phyloP scores from a whole-genome alignment of 495 filamentous ascomycete species.

The Lophium mytilinum region DNA sequence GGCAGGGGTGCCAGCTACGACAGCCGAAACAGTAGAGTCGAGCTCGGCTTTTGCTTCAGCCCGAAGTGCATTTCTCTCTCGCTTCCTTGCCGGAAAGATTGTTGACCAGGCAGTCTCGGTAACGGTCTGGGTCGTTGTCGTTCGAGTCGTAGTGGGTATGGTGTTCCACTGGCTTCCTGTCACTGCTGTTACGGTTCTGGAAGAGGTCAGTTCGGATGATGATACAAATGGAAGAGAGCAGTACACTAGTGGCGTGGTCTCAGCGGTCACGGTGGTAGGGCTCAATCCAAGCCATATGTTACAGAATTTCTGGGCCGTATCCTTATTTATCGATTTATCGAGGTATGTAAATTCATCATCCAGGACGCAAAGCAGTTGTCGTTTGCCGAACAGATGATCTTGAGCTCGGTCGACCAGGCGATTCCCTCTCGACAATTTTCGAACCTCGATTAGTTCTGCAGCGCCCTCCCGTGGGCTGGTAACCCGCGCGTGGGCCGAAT shows the following conservation, averaged over 20 bases:
- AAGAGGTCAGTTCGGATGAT: neutral
- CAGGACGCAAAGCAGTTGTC: neutral
- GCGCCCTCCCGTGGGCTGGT: neutral
- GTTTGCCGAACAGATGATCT: slow-evolving; percentile 2
- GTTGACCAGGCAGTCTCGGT: neutral
- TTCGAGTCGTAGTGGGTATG: neutral
- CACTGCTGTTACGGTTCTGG: neutral
- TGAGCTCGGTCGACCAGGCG: no score
- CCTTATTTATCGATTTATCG: neutral
- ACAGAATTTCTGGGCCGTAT: slow-evolving; percentile 8
- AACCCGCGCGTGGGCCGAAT: slow-evolving; percentile 1
- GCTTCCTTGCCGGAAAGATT: no score
- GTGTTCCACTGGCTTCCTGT: neutral
- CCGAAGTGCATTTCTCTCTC: no score
- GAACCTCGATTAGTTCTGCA: neutral
- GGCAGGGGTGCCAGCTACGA: neutral
- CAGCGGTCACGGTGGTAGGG: slow-evolving; percentile 13
- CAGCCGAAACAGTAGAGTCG: neutral
- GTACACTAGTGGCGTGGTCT: slow-evolving; percentile 24
- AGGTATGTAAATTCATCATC: neutral
- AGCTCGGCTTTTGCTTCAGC: no score
- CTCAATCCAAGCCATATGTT: slow-evolving; percentile 7
- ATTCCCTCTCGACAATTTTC: no score
- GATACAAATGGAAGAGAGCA: neutral
- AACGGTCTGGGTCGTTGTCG: slow-evolving; percentile 1